phyloP scores from a whole-genome alignment of 345 rosid species.

The Syzygium grande region DNA sequence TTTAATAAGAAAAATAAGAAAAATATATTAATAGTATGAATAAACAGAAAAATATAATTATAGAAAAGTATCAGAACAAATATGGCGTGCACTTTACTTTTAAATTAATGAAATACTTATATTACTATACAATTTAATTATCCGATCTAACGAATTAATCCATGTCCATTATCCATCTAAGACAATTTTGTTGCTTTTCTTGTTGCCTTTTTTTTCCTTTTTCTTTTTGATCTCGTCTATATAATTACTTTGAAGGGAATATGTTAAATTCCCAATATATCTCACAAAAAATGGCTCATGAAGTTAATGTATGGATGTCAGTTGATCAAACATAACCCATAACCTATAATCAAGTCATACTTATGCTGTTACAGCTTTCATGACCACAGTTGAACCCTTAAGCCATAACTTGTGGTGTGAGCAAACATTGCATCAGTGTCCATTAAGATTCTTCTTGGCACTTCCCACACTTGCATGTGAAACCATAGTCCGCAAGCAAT shows the following conservation, averaged over 20 bases:
- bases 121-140: rapidly evolving
- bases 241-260: rapidly evolving
- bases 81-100: rapidly evolving
- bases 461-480: slow-evolving; percentile 56
- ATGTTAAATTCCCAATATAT: not conserved
- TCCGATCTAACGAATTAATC: rapidly evolving
- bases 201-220: not conserved
- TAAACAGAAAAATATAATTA: too few species aligned
- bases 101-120: too few species aligned
- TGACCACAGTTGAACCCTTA: not conserved
- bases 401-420: too few species aligned
- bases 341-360: not conserved
- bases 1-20: too few species aligned
- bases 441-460: slow-evolving; percentile 39
- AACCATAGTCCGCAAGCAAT: slow-evolving; percentile 74
- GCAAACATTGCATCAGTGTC: not conserved
- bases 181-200: not conserved
- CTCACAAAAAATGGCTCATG: not conserved
- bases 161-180: not conserved
- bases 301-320: rapidly evolving
- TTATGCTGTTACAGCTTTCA: not conserved
- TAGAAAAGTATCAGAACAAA: too few species aligned
- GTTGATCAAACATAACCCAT: not conserved
- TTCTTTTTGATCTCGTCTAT: not conserved
- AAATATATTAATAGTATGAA: too few species aligned